phyloP scores from a whole-genome alignment of 2,329 filamentous ascomycete species.

The Atkinsonella texensis region DNA sequence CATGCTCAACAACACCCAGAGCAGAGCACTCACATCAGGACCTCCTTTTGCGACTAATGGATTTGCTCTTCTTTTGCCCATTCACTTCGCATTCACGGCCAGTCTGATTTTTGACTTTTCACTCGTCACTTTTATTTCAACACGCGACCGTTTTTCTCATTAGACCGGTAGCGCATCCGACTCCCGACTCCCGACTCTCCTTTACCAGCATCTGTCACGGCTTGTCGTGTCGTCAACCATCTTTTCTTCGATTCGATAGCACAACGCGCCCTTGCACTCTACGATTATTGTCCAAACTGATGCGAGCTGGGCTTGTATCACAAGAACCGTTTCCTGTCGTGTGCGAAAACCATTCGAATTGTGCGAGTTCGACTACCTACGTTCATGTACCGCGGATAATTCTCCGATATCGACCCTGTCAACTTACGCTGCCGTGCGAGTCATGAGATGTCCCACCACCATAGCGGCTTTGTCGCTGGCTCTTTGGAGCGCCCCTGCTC shows the following conservation, averaged over 20 bases:
- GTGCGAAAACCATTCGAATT: neutral
- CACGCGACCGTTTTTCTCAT: neutral
- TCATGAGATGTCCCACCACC: constrained; percentile 2
- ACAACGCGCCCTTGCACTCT: neutral
- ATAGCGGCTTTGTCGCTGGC: constrained; percentile 7
- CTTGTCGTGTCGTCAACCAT: neutral
- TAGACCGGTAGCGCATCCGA: neutral
- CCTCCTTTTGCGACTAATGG: no score
- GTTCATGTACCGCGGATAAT: neutral
- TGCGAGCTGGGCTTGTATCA: constrained; percentile 1
- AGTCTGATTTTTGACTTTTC: no score
- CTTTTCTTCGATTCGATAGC: neutral
- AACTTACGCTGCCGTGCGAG: neutral
- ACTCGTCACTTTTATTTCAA: no score
- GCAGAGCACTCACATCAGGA: no score
- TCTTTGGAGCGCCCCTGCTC: constrained; percentile 5
- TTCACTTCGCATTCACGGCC: neutral
- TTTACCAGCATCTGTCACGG: neutral
- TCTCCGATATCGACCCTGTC: neutral
- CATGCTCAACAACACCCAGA: no score
- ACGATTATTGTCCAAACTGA: neutral
- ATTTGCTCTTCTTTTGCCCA: neutral
- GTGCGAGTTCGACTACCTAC: neutral
- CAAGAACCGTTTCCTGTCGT: neutral
- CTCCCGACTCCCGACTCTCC: neutral